Evolutionary conservation across 306 rosid species (phyloP).

Genomic region (Vigna mungo): DNA sequence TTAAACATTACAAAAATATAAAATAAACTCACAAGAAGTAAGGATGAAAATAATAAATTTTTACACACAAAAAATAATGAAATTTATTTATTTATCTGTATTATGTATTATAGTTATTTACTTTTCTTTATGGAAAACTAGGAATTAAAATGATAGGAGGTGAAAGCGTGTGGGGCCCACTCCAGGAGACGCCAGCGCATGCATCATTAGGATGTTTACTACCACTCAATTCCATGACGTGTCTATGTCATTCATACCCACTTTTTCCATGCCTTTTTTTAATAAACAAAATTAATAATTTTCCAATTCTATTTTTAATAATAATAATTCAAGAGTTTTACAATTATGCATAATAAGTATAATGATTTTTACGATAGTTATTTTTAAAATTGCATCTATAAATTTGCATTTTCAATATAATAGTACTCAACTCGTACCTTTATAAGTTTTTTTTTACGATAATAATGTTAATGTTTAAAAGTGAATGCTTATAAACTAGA

Average conservation of each 20-base stretch:
- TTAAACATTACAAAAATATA: neutral
- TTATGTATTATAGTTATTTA: neutral
- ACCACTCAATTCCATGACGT: constrained; percentile 8
- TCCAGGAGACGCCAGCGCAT: constrained; percentile 1
- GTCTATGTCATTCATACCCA: neutral
- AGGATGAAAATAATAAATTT: neutral
- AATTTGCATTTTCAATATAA: no score
- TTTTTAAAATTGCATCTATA: no score
- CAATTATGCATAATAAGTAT: no score
- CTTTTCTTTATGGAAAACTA: neutral
- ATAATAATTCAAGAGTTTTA: no score
- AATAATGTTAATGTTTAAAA: no score
- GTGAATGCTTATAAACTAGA: no score
- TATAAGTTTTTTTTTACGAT: no score
- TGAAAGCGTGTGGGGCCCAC: constrained; percentile 42
- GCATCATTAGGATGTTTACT: constrained; percentile 13
- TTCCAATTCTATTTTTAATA: neutral
- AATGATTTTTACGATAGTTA: no score
- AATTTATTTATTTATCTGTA: neutral
- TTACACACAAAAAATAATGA: no score
- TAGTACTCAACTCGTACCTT: no score
- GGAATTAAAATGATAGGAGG: neutral
- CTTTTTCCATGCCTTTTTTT: no score
- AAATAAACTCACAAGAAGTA: neutral
- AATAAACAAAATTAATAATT: neutral